Percentiles rank a stretch among this genome's conserved stretches.
Conservation (phyloP, 805 yeast species). For the Kazachstania bromeliacearum region DNA sequence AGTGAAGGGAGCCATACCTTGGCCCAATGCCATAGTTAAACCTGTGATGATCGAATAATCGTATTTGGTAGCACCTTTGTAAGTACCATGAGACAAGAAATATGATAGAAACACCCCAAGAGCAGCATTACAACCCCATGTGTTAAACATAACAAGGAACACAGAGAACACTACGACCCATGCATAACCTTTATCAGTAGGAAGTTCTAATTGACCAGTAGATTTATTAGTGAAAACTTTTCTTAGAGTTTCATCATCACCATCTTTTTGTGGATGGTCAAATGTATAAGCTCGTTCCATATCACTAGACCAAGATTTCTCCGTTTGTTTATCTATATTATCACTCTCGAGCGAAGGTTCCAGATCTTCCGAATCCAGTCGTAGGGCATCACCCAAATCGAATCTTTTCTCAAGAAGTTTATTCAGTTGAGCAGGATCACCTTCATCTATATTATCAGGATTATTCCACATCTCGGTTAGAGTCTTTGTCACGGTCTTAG, state of each 20-base stretch:
- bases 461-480: background rate
- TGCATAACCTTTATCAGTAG: slow-evolving; percentile 61
- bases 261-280: background rate
- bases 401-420: slow-evolving; percentile 7
- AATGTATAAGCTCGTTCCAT: background rate
- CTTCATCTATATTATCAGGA: background rate
- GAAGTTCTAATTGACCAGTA: slow-evolving; percentile 28
- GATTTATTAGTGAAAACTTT: slow-evolving; percentile 30
- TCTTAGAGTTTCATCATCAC: slow-evolving; percentile 9
- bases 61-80: slow-evolving; percentile 43
- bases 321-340: background rate
- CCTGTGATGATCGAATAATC: slow-evolving; percentile 65
- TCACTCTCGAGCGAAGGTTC: background rate
- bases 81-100: slow-evolving; percentile 41
- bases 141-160: slow-evolving; percentile 40
- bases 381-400: slow-evolving; percentile 25
- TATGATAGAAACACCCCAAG: slow-evolving; percentile 53
- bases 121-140: slow-evolving; percentile 66
- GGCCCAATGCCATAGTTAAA: slow-evolving; percentile 44
- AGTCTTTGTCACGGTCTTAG: background rate
- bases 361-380: slow-evolving; percentile 8
- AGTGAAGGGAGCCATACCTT: slow-evolving; percentile 50
- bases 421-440: background rate
- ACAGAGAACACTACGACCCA: slow-evolving; percentile 51
- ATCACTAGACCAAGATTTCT: background rate